Evolutionary conservation across 257 asterid genomes (phyloP).

Genomic region (Gentiana macrophylla): DNA sequence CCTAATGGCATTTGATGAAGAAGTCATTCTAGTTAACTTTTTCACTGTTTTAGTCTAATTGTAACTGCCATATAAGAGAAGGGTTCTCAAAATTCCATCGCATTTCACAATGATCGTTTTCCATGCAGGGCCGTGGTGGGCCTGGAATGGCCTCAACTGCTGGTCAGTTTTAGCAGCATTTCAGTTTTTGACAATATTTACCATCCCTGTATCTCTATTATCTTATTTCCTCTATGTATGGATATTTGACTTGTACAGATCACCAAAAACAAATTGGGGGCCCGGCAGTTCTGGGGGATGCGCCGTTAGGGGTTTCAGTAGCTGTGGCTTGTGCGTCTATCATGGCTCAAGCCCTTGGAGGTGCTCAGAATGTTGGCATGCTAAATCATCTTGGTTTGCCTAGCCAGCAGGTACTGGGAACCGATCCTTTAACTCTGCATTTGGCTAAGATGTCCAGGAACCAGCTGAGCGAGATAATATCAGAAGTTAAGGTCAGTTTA

Average conservation of each 20-base stretch:
- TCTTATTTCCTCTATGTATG: background rate
- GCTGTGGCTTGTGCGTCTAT: constrained; percentile 76
- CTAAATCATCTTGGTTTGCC: constrained; percentile 36
- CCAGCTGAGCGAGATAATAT: constrained; percentile 62
- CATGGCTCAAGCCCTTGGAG: constrained; percentile 87
- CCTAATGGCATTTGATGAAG: too few relatives aligned
- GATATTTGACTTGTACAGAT: constrained; percentile 29
- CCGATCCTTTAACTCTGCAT: constrained; percentile 72
- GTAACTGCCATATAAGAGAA: background rate
- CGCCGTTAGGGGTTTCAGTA: constrained; percentile 70
- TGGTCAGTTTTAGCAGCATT: constrained; percentile 36
- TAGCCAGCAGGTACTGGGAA: constrained; percentile 35
- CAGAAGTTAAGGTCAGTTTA: constrained; percentile 63
- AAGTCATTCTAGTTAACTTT: background rate
- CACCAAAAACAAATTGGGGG: constrained; percentile 52
- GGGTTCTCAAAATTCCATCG: background rate
- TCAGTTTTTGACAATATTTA: background rate
- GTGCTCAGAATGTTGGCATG: constrained; percentile 43
- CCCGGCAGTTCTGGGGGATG: constrained; percentile 42
- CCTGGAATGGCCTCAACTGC: constrained; percentile 59
- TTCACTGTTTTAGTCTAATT: background rate
- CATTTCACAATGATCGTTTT: constrained; percentile 9
- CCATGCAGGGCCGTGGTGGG: constrained; percentile 82
- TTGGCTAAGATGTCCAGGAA: constrained; percentile 76
- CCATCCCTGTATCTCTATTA: background rate